These are phyloP conservation scores for Paulinella micropora DNA, from an alignment of 78 protist genomes.

Conservation along the genomic window DNA sequence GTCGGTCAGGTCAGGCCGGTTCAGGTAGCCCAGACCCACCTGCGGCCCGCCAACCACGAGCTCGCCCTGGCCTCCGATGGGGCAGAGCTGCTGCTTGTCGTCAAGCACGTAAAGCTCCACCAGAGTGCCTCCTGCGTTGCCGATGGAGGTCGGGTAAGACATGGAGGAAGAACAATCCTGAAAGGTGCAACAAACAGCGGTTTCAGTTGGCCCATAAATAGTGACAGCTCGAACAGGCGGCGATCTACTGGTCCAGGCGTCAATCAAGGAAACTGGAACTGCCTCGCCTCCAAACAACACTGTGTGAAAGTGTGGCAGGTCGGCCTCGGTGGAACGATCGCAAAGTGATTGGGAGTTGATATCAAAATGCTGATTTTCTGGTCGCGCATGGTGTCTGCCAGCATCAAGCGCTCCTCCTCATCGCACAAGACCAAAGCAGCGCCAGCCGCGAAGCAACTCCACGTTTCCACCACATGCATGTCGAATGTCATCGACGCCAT, in stretches of 20 bases:
- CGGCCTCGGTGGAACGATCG: not conserved
- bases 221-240: not conserved
- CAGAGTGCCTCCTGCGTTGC: not conserved
- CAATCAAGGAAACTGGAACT: not conserved
- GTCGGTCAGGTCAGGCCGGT: slow-evolving; percentile 13
- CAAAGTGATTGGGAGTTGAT: not conserved
- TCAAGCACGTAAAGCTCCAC: slow-evolving; percentile 18
- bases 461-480: not conserved
- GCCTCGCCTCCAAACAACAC: slow-evolving; percentile 23
- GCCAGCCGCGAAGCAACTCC: not conserved
- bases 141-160: slow-evolving; percentile 20
- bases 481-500: not conserved
- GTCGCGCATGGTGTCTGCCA: not conserved
- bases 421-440: not conserved
- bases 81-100: slow-evolving; percentile 5
- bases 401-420: not conserved
- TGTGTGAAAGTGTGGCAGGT: not conserved
- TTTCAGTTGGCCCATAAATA: slow-evolving; percentile 29
- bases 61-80: slow-evolving; percentile 45
- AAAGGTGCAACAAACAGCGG: not conserved
- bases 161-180: not conserved
- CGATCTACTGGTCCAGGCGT: not conserved
- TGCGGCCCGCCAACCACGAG: slow-evolving; percentile 27
- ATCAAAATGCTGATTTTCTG: not conserved
- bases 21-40: slow-evolving; percentile 29